Evolutionary conservation across 371 early-diverging fungal genomes (phyloP), one percentile per base, ranked within the genome.

Genomic region (Apophysomyces trapeziformis): DNA sequence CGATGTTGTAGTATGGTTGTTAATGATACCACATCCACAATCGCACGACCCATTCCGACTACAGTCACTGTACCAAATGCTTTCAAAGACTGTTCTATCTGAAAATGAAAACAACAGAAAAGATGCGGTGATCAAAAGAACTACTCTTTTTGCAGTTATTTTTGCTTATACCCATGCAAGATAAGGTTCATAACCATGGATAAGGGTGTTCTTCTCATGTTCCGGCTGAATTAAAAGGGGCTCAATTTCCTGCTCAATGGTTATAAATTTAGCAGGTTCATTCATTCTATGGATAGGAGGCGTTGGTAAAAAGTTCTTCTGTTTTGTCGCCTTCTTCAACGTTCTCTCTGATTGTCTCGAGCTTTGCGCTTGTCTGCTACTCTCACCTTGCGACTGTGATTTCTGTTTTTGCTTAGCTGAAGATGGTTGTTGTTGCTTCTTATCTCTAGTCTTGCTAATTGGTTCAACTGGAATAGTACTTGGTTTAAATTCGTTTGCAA

Each of bases 141-240:
- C 9, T 60, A 46, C 5, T 37, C 13, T 13, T 8, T 13, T 57
- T n/a, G 1, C 4, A 2, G 16, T 9, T 16, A 39, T 21, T 39
- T 6, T 5, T 46, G 1, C 11, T 8, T 57, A 38, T 75, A 79
- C 79, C 77, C 77, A 80, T 45, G 71, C 74, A 47, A 80, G 67
- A 43, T 80, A 80, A 35, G 76, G 65, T 58, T 80, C 77, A 43
- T 80, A 80, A 7, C 77, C 80, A 63, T 80, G 80, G 21, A 72
- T 70, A n/a, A 75, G 44, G 39, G 58, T 58, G 16, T 26, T 36
- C 38, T 38, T 35, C 37, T 58, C 36, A 18, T 7, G 26, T 62
- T 61, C 44, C 47, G 59, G 43, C 38, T 61, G 38, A 46, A 46
- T 37, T 38, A 66, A 61, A 7, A 79, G 66, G 11, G 80, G 80